Evolutionary conservation across 345 rosid genomes (phyloP), one percentile per base, ranked within the genome.

Genomic region (Erodium maritimum): DNA sequence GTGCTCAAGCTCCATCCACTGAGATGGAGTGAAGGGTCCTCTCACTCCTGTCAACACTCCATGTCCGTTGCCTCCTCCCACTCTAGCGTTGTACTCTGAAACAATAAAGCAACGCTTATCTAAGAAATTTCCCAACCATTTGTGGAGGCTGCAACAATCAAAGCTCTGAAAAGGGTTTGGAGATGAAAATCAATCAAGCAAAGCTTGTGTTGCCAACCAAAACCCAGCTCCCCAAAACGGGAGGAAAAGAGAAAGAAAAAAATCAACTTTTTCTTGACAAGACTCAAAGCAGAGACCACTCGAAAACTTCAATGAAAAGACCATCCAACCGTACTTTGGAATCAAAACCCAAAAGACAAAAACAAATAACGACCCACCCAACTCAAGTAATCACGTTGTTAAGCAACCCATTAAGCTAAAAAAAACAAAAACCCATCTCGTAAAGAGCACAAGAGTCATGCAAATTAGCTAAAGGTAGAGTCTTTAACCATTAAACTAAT

Each of bases 1-100:
- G 65, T 88, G 95, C 73, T 91, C 95, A 19, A 91, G 75, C 80
- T 91, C 98, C 73, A 81, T 81, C 96, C 96, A 88, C 67, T 91
- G 98, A 19, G 84, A 78, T 52, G 75, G 78, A 45, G 91, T 82
- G 25, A 82, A 84, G 23, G 85, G 79, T 13, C 87, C 86, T 72
- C 80, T 72, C 0, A 68, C 55, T 17, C 79, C 88, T 52, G 67
- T 21, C 37, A 73, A 61, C 37, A 60, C 57, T 56, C 81, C 83
- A 61, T 70, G 79, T 76, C 70, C 59, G 63, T 58, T 61, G 55
- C 61, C 73, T 58, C 73, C 76, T 60, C 53, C 77, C 59, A 65
- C 68, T 52, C 66, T 69, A 19, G 75, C 80, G 59, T 17, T 73
- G 68, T 65, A 61, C 19, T 76, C 84, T 82, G 75, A 21, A 50